Conservation (phyloP, 2,329 filamentous ascomycete genomes). For the Volutella citrinella region DNA sequence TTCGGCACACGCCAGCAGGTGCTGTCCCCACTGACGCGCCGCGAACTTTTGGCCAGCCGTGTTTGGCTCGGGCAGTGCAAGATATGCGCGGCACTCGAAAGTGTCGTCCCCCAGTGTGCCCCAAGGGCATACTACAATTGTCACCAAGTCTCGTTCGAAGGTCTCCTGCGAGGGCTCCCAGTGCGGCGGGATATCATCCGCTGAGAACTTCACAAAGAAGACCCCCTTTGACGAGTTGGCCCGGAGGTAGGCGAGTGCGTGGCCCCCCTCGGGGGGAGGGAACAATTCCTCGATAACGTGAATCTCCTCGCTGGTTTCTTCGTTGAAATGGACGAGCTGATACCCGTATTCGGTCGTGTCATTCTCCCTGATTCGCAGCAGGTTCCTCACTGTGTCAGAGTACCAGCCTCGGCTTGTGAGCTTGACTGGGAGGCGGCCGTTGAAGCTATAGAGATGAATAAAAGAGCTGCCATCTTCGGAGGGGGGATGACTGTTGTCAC, state of each 20-base stretch:
- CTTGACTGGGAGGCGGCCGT: slow-evolving; percentile 31
- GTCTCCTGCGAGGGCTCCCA: slow-evolving; percentile 21
- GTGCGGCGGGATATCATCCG: slow-evolving; percentile 2
- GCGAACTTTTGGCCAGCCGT: too few species aligned
- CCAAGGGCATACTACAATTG: too few species aligned
- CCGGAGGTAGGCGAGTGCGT: slow-evolving; percentile 1
- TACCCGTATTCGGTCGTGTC: not conserved
- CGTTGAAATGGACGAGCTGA: slow-evolving; percentile 13
- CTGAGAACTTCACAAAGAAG: slow-evolving; percentile 20
- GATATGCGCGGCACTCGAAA: too few species aligned
- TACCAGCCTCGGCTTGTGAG: slow-evolving; percentile 18
- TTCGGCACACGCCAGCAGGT: too few species aligned
- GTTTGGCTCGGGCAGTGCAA: too few species aligned
- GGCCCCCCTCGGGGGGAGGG: slow-evolving; percentile 6
- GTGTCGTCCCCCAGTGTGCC: too few species aligned
- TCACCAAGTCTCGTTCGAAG: slow-evolving; percentile 14
- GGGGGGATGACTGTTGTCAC: not conserved
- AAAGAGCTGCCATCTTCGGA: too few species aligned
- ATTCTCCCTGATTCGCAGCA: slow-evolving; percentile 11
- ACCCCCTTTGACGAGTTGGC: not conserved
- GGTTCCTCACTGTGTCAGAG: slow-evolving; percentile 16
- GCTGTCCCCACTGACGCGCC: too few species aligned
- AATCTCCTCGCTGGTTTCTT: not conserved
- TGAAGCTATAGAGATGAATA: slow-evolving; percentile 22
- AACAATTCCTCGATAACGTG: slow-evolving; percentile 7